These are phyloP conservation scores for Trichosporon inkin DNA, from an alignment of 1,284 basidiomycete species.

Conservation along the genomic window DNA sequence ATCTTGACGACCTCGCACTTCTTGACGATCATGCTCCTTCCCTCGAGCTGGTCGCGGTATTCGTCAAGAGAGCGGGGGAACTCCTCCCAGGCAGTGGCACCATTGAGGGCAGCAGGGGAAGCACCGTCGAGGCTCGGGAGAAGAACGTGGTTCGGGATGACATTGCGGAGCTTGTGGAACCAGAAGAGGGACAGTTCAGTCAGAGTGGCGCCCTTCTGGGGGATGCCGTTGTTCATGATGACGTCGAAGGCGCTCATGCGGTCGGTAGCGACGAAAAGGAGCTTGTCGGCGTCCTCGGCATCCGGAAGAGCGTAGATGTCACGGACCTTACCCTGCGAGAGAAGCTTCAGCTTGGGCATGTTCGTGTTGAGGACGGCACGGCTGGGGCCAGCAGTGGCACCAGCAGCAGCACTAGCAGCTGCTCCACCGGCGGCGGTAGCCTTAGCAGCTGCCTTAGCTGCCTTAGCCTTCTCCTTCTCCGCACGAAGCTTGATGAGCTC, in stretches of 20 bases:
- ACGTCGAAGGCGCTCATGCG: slow-evolving; percentile 97
- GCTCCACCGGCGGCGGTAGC: slow-evolving; percentile 27
- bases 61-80: slow-evolving; percentile 63
- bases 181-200: slow-evolving; percentile 90
- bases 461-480: slow-evolving; percentile 46
- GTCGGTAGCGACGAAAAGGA: slow-evolving; percentile 93
- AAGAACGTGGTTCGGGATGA: slow-evolving; percentile 84
- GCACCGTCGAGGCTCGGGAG: slow-evolving; percentile 53
- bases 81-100: slow-evolving; percentile 62
- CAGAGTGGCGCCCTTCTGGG: slow-evolving; percentile 85
- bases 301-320: slow-evolving; percentile 74
- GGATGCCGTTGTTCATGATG: slow-evolving; percentile 86
- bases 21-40: slow-evolving; percentile 83
- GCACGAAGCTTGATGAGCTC: slow-evolving; percentile 42
- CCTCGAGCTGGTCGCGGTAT: slow-evolving; percentile 64
- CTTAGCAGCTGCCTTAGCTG: slow-evolving; percentile 39
- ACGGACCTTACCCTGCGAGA: slow-evolving; percentile 87
- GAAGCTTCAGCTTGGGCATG: slow-evolving; percentile 56
- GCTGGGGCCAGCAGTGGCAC: slow-evolving; percentile 12
- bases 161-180: slow-evolving; percentile 74
- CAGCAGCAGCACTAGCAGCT: slow-evolving; percentile 19
- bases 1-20: slow-evolving; percentile 86
- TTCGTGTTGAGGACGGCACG: slow-evolving; percentile 40
- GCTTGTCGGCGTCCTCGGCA: slow-evolving; percentile 56
- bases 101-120: slow-evolving; percentile 16